Evolutionary conservation across 179 eudicot species (phyloP).

Genomic region (Silene noctiflora): DNA sequence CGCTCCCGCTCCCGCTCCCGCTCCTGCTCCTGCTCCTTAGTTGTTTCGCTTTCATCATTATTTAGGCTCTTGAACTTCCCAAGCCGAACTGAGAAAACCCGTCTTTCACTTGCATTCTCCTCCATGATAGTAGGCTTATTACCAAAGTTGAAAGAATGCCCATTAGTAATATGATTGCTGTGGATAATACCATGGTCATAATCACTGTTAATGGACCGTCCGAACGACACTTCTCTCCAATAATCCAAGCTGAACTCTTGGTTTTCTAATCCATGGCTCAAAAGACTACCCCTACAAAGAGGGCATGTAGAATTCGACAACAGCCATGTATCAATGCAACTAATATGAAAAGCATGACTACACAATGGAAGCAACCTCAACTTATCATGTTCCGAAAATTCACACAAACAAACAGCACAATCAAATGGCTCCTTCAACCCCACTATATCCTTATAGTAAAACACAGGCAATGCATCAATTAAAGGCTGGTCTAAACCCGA

Average conservation of each 20-base stretch:
- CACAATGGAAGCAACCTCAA: conserved; percentile 45
- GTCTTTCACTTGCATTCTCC: conserved; percentile 28
- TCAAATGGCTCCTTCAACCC: conserved; percentile 60
- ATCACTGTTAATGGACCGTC: conserved; percentile 26
- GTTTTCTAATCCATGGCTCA: conserved; percentile 29
- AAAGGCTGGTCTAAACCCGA: conserved; percentile 55
- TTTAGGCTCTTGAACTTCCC: conserved; percentile 47
- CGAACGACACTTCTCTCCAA: conserved; percentile 31
- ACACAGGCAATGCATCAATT: conserved; percentile 53
- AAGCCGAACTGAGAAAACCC: conserved; percentile 48
- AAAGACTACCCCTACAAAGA: conserved; percentile 45
- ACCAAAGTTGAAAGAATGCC: conserved; percentile 12
- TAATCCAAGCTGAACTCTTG: conserved; percentile 35
- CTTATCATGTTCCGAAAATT: conserved; percentile 40
- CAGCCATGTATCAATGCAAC: conserved; percentile 61
- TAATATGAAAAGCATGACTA: conserved; percentile 57
- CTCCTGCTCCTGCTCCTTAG: neutral
- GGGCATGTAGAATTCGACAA: conserved; percentile 66
- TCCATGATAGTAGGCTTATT: conserved; percentile 31
- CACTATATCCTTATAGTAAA: conserved; percentile 41
- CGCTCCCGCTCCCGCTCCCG: neutral
- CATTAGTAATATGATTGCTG: neutral
- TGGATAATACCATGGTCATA: conserved; percentile 11
- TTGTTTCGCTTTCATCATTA: conserved; percentile 26
- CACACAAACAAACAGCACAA: conserved; percentile 61